phyloP scores from a whole-genome alignment of 179 eudicot genomes.

The Beta lomatogona region DNA sequence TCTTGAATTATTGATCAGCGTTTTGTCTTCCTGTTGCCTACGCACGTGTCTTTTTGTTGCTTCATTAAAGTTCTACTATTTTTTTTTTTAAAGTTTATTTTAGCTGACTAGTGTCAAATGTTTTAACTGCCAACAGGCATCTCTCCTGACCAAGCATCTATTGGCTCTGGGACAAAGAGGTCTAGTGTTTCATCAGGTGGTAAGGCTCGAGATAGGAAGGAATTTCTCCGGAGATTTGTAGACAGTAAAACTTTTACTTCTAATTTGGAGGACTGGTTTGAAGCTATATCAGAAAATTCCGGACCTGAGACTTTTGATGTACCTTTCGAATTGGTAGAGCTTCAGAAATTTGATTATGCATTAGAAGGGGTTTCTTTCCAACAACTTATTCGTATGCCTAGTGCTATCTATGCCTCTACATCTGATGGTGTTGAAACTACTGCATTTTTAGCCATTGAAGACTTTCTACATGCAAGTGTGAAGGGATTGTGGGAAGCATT shows the following conservation, averaged over 20 bases:
- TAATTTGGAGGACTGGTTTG: slow-evolving; percentile 70
- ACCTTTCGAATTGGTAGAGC: slow-evolving; percentile 88
- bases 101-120: neutral
- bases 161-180: slow-evolving; percentile 72
- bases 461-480: slow-evolving; percentile 79
- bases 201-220: slow-evolving; percentile 60
- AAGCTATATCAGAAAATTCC: slow-evolving; percentile 51
- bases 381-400: slow-evolving; percentile 91
- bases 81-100: neutral
- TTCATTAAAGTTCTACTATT: neutral
- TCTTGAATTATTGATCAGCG: neutral
- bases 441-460: slow-evolving; percentile 78
- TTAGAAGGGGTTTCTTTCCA: slow-evolving; percentile 83
- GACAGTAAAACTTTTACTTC: slow-evolving; percentile 58
- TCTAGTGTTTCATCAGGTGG: slow-evolving; percentile 72
- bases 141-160: slow-evolving; percentile 73
- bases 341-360: slow-evolving; percentile 91
- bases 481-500: slow-evolving; percentile 92
- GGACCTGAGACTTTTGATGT: slow-evolving; percentile 58
- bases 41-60: neutral
- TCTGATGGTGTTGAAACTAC: slow-evolving; percentile 70
- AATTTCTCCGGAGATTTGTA: slow-evolving; percentile 74
- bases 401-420: slow-evolving; percentile 74
- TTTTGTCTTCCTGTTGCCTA: neutral
- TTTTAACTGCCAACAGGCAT: slow-evolving; percentile 47